A percentile compares a stretch with the other conserved stretches of the same genome.
Evolutionary conservation across 208 protist genomes (phyloP).

Genomic region (Trypanosoma congolense): DNA sequence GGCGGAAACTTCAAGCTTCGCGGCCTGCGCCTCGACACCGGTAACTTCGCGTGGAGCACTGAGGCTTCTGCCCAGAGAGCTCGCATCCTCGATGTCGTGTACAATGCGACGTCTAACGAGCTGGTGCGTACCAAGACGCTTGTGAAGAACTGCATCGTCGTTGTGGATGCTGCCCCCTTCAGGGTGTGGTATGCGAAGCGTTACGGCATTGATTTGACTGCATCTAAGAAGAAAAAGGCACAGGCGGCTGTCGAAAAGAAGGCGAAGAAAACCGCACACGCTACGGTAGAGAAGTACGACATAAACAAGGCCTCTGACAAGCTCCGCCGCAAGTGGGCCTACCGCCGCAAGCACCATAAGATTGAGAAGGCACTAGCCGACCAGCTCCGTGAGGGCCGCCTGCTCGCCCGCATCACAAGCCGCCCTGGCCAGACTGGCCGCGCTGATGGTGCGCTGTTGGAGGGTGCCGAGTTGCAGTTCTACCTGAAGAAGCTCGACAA

Average conservation of each 20-base stretch:
- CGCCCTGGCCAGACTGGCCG: slow-evolving; percentile 98
- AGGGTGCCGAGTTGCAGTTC: slow-evolving; percentile 99
- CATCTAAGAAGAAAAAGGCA: slow-evolving; percentile 70
- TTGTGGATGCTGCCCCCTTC: slow-evolving; percentile 98
- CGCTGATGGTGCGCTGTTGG: slow-evolving; percentile 98
- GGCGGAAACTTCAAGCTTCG: slow-evolving; percentile 98
- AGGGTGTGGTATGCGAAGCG: slow-evolving; percentile 97
- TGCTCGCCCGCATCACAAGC: slow-evolving; percentile 94
- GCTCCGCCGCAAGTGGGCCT: slow-evolving; percentile 76
- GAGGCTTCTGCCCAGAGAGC: slow-evolving; percentile 88
- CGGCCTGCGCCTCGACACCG: slow-evolving; percentile 97
- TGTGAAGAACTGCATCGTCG: slow-evolving; percentile 97
- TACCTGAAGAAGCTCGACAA: slow-evolving; percentile 98
- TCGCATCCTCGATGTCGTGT: slow-evolving; percentile 98
- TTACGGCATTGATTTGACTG: slow-evolving; percentile 94
- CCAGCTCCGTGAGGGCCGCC: slow-evolving; percentile 93
- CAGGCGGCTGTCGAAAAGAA: slow-evolving; percentile 45
- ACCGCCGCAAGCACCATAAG: slow-evolving; percentile 62
- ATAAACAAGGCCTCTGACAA: slow-evolving; percentile 59
- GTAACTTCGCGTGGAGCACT: slow-evolving; percentile 98
- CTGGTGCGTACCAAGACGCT: slow-evolving; percentile 99
- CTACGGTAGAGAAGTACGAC: slow-evolving; percentile 63
- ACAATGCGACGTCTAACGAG: slow-evolving; percentile 99
- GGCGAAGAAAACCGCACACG: slow-evolving; percentile 65
- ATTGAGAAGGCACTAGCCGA: slow-evolving; percentile 83